phyloP scores from a whole-genome alignment of 495 filamentous ascomycete genomes.

The Penicillium taxi region DNA sequence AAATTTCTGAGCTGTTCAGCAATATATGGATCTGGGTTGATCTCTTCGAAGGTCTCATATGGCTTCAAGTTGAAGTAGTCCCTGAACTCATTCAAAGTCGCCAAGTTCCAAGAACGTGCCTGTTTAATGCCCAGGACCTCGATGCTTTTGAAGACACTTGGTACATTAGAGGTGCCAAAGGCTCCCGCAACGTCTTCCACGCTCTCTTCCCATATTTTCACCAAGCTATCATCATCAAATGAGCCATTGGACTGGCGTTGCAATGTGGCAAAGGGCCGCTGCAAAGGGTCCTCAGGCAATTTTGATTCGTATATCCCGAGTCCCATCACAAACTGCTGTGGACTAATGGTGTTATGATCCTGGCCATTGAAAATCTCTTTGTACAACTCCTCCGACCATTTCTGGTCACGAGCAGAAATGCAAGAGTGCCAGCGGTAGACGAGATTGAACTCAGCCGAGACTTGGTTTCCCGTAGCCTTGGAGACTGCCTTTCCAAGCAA shows the following conservation, averaged over 20 bases:
- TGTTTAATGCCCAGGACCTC: conserved; percentile 86
- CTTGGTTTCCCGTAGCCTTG: conserved; percentile 56
- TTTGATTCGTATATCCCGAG: conserved; percentile 51
- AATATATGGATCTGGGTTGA: conserved; percentile 72
- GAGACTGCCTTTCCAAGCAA: conserved; percentile 30
- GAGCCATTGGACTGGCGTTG: conserved; percentile 51
- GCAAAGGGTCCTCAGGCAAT: conserved; percentile 52
- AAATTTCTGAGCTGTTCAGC: conserved; percentile 62
- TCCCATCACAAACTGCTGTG: conserved; percentile 50
- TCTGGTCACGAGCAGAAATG: conserved; percentile 62
- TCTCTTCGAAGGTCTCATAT: conserved; percentile 73
- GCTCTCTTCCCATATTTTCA: conserved; percentile 54
- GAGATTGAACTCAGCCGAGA: conserved; percentile 70
- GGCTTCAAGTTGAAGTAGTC: conserved; percentile 68
- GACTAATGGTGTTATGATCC: conserved; percentile 39
- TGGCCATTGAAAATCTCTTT: conserved; percentile 49
- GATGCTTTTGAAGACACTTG: conserved; percentile 60
- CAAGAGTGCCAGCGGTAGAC: conserved; percentile 77
- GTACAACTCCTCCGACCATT: conserved; percentile 65
- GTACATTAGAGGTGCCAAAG: conserved; percentile 69
- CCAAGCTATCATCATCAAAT: conserved; percentile 61
- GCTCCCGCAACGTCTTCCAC: conserved; percentile 53
- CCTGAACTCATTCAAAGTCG: conserved; percentile 81
- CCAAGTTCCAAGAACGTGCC: conserved; percentile 72
- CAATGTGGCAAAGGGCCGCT: conserved; percentile 58